Evolutionary conservation across 2,329 filamentous ascomycete species (phyloP).

Genomic region (Fusarium pseudograminearum): DNA sequence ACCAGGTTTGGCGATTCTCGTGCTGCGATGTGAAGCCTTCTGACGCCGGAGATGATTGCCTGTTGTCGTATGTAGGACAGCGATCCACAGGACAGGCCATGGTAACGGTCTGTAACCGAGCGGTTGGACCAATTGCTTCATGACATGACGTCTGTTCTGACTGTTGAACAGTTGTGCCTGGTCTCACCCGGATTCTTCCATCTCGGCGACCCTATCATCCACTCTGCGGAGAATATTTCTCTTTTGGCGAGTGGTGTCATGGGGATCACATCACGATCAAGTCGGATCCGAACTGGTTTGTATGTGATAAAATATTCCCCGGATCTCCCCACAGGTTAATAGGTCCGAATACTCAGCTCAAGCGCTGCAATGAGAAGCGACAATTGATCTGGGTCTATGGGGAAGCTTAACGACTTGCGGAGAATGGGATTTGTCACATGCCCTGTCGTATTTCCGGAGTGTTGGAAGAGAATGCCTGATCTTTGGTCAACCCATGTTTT

Average conservation of each 20-base stretch:
- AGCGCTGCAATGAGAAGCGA: conserved; percentile 32
- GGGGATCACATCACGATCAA: conserved; percentile 15
- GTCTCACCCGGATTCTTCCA: conserved; percentile 10
- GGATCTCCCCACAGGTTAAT: conserved; percentile 32
- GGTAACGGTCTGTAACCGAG: conserved; percentile 12
- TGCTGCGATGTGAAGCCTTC: conserved; percentile 14
- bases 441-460: background rate
- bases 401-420: conserved; percentile 12
- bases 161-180: background rate
- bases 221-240: conserved; percentile 1
- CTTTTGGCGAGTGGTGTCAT: conserved; percentile 29
- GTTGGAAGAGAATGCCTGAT: background rate
- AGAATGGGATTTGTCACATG: conserved; percentile 18
- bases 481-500: conserved; percentile 1
- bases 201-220: background rate
- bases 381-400: conserved; percentile 9
- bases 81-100: conserved; percentile 9
- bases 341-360: conserved; percentile 29
- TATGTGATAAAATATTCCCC: conserved; percentile 7
- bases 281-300: conserved; percentile 13
- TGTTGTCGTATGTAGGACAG: background rate
- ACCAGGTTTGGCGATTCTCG: background rate
- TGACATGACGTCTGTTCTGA: conserved; percentile 10
- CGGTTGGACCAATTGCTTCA: background rate
- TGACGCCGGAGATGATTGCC: conserved; percentile 32